Base-by-base conservation (phyloP, 768 basidiomycete species). In the Tulasnella sp. region DNA sequence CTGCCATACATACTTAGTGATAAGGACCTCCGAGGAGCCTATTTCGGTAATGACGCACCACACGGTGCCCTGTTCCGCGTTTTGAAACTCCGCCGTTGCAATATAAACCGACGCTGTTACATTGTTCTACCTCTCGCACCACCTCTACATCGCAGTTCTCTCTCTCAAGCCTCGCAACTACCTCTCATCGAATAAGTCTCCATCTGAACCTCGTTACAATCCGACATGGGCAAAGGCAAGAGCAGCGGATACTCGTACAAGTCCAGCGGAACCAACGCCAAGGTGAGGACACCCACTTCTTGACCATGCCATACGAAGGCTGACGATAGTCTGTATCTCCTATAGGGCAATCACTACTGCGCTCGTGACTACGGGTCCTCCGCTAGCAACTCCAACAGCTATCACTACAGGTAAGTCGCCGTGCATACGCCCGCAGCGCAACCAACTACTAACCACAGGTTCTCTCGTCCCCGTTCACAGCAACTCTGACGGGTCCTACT, bases 401-500 rank as follows among this genome's bases (percentile, higher is more conserved):
- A 80, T 74, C 78, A 80, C 55, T 80, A 77, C 29, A 75, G 48
- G 78, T 79, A 39, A 35, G 40, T 40, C 70, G 26, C 32, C 23
- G 26, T 42, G 3, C 20, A 57, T 35, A 37, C 48, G 13, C 16
- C 44, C 37, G 37, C 20, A 35, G 16, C 15, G n/a, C n/a, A 61
- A 32, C 48, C 29, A 32, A 13, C 35, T 39, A 10, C 44, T 44
- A n/a, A 44, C 35, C 51, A 37, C 61, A 37, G 40, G 37, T 35
- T 72, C 29, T 5, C 37, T 29, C 70, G n/a, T 26, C 26, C 26
- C 46, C 15, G 15, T 23, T 39, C n/a, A 80, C 37, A 67, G 57
- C 74, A 79, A 78, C 77, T 2, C 13, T 11, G 74, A 91, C 92
- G 92, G 81, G 86, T 51, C 83, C 86, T 74, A 71, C 42, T 61